phyloP scores from a whole-genome alignment of 139 green algal genomes.

The Chlamydomonas sphaeroides region DNA sequence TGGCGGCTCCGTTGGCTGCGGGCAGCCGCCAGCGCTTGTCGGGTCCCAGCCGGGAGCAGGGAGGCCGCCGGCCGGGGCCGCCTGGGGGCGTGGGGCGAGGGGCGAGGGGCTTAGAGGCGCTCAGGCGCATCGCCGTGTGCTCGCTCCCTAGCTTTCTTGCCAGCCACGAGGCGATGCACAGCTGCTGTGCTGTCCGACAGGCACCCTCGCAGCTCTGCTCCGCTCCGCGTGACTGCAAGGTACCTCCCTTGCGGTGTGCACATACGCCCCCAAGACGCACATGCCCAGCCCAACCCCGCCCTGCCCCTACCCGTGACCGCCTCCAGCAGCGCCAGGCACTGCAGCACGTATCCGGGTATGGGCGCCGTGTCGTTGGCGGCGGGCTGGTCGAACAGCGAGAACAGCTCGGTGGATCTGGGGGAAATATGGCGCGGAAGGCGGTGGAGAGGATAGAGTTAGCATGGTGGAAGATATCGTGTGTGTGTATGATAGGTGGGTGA shows the following conservation, averaged over 20 bases:
- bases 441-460: background rate
- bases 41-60: slow-evolving; percentile 10
- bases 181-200: too few species aligned
- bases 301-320: slow-evolving; percentile 35
- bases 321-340: slow-evolving; percentile 60
- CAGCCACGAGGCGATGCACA: too few species aligned
- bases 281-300: too few species aligned
- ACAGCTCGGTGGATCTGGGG: slow-evolving; percentile 53
- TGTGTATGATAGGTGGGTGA: background rate
- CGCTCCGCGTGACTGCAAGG: too few species aligned
- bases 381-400: slow-evolving; percentile 69
- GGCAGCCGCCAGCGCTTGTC: slow-evolving; percentile 44
- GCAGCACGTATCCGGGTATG: slow-evolving; percentile 48
- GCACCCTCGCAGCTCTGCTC: too few species aligned
- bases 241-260: too few species aligned
- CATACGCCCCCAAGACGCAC: too few species aligned
- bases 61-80: background rate
- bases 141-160: too few species aligned
- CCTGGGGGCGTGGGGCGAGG: background rate
- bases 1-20: slow-evolving; percentile 40
- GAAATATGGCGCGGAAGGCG: background rate
- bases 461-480: too few species aligned
- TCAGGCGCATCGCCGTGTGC: background rate
- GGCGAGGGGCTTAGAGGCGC: too few species aligned
- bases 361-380: slow-evolving; percentile 16